Percentiles rank a stretch among this genome's conserved stretches.
Evolutionary conservation across 225 moss, liverwort and hornwort genomes (phyloP).

Genomic region (Ulota crispa): DNA sequence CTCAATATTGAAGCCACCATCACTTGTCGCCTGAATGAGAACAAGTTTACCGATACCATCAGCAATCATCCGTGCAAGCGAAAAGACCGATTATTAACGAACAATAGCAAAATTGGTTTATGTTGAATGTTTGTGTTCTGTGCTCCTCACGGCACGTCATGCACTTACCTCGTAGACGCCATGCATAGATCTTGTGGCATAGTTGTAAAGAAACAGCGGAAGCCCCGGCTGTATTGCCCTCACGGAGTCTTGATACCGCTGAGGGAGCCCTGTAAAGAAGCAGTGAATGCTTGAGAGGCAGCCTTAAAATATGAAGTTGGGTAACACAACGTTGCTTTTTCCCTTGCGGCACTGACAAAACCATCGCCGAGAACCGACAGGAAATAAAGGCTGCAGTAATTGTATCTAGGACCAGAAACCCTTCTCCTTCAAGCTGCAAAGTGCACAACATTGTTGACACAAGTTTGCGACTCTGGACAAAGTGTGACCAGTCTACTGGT

Average conservation of each 20-base stretch:
- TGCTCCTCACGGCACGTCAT: neutral
- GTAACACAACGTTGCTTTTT: neutral
- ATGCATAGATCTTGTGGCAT: conserved; percentile 84
- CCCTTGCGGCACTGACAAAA: neutral
- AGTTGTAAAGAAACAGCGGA: conserved; percentile 98
- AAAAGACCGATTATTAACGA: too few species aligned
- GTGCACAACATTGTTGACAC: conserved; percentile 17
- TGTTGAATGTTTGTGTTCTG: neutral
- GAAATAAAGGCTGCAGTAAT: too few species aligned
- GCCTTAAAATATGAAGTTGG: neutral
- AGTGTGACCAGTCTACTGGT: conserved; percentile 19
- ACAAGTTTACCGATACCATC: too few species aligned
- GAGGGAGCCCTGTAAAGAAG: conserved; percentile 75
- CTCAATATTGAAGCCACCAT: conserved; percentile 93
- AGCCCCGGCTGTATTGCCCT: conserved; percentile 89
- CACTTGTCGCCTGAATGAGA: conserved; percentile 65
- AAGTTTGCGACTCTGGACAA: conserved; percentile 11
- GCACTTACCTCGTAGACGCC: conserved; percentile 88
- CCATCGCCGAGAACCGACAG: neutral
- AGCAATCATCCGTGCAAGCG: too few species aligned
- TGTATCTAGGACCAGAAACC: too few species aligned
- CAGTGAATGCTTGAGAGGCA: conserved; percentile 19
- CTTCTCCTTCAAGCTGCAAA: neutral
- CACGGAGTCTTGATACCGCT: conserved; percentile 91
- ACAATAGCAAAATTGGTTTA: too few species aligned